Percentiles rank a stretch among this genome's conserved stretches.
These are phyloP conservation scores for Xylaria sp. DNA, from an alignment of 2,329 filamentous ascomycete species.

Conservation along the genomic window DNA sequence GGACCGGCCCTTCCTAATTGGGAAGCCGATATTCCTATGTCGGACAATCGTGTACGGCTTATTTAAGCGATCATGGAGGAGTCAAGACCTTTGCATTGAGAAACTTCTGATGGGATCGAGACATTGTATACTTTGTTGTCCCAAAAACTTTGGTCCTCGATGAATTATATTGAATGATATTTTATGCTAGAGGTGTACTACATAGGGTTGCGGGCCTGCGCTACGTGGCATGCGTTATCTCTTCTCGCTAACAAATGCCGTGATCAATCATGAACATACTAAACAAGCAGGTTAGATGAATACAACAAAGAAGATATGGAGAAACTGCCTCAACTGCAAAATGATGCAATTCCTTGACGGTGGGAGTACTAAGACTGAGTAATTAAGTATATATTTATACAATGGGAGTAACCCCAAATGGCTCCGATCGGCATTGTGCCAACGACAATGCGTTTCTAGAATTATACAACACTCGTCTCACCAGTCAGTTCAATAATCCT, in stretches of 20 bases:
- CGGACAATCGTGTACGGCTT: slow-evolving; percentile 8
- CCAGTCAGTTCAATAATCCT: neutral
- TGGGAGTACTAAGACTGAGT: neutral
- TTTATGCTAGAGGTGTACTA: too few species aligned
- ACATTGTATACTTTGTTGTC: neutral
- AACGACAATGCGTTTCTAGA: neutral
- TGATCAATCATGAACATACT: neutral
- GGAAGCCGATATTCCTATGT: slow-evolving; percentile 18
- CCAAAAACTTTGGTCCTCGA: neutral
- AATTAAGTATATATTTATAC: slow-evolving; percentile 19
- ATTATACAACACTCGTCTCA: neutral
- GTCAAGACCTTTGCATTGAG: neutral
- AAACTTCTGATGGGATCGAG: neutral
- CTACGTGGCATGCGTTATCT: neutral
- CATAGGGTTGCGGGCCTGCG: neutral
- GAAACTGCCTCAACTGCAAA: neutral
- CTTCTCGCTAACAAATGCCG: neutral
- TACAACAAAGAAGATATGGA: neutral
- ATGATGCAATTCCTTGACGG: slow-evolving; percentile 17
- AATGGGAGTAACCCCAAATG: neutral
- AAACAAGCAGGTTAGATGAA: neutral
- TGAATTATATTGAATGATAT: neutral
- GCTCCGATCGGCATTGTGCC: slow-evolving; percentile 18
- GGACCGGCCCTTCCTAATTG: slow-evolving; percentile 25
- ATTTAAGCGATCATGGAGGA: neutral